A percentile compares a stretch with the other conserved stretches of the same genome.
phyloP scores from a whole-genome alignment of 495 filamentous ascomycete genomes.

The Podospora bellae-mahoneyi region DNA sequence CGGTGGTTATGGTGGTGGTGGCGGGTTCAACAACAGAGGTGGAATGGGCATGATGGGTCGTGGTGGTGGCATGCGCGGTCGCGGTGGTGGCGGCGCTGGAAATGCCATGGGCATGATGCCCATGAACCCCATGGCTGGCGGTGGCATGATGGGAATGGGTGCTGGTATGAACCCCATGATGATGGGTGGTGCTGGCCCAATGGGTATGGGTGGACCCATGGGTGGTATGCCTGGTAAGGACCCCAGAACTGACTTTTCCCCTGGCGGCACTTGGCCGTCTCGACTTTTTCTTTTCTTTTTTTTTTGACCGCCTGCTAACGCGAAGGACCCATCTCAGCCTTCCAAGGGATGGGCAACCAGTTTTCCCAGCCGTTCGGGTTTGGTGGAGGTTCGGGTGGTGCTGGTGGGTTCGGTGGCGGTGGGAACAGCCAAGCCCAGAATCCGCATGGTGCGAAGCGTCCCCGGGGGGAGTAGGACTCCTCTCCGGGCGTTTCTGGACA shows the following conservation, averaged over 20 bases:
- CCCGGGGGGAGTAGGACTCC: conserved; percentile 47
- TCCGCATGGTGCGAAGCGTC: conserved; percentile 78
- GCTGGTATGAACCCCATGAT: conserved; percentile 52
- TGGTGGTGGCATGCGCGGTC: conserved; percentile 48
- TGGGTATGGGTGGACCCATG: conserved; percentile 21
- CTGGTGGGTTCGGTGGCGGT: conserved; percentile 36
- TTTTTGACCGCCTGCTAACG: background rate
- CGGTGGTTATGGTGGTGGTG: conserved; percentile 53
- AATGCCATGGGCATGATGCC: conserved; percentile 29
- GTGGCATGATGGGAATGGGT: conserved; percentile 27
- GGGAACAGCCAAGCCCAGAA: conserved; percentile 60
- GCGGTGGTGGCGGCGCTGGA: conserved; percentile 32
- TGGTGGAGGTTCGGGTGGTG: background rate
- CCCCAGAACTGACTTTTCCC: background rate
- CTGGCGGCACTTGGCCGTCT: too few species aligned
- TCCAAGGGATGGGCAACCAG: conserved; percentile 53
- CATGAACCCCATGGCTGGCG: conserved; percentile 40
- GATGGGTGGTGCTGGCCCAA: conserved; percentile 45
- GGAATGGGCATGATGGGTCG: conserved; percentile 62
- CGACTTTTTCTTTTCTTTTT: background rate
- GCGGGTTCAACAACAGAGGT: conserved; percentile 55
- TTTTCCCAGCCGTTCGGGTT: conserved; percentile 2
- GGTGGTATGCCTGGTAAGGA: conserved; percentile 56
- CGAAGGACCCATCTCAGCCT: conserved; percentile 45
- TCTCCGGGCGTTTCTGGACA: conserved; percentile 1